These are phyloP conservation scores for Eleusine indica DNA, from an alignment of 176 grass and related monocot genomes.

Conservation along the genomic window DNA sequence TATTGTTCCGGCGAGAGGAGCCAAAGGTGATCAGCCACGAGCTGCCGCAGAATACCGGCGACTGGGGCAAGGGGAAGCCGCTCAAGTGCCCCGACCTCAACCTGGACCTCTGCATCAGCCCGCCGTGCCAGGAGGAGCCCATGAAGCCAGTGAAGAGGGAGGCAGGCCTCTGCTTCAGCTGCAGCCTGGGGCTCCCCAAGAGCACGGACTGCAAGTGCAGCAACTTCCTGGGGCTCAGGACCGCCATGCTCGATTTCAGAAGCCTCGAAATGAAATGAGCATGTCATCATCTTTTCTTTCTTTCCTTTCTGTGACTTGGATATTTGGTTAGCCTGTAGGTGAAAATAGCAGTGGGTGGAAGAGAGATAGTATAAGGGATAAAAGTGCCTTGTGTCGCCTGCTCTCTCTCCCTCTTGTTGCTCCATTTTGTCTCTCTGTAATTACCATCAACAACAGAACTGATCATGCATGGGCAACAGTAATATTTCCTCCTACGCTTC, in stretches of 20 bases:
- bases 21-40: neutral
- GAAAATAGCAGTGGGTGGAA: conserved; percentile 44
- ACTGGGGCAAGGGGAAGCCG: conserved; percentile 54
- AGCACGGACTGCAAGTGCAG: conserved; percentile 74
- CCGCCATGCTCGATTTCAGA: conserved; percentile 77
- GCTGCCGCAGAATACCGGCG: neutral
- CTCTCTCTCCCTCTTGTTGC: conserved; percentile 44
- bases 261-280: conserved; percentile 83
- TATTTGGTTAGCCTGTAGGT: conserved; percentile 52
- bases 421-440: conserved; percentile 69
- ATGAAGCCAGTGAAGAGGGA: conserved; percentile 63
- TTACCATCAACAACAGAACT: conserved; percentile 45
- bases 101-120: conserved; percentile 92
- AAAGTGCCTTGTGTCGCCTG: too few relatives aligned
- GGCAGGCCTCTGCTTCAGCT: conserved; percentile 71
- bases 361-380: neutral
- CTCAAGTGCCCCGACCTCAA: conserved; percentile 88
- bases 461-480: conserved; percentile 41
- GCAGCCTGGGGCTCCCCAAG: conserved; percentile 72
- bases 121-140: conserved; percentile 58
- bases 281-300: neutral
- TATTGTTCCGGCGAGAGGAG: conserved; percentile 37
- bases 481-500: conserved; percentile 15
- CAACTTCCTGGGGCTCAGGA: conserved; percentile 64
- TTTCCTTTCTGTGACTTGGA: conserved; percentile 31